A percentile compares a stretch with the other conserved stretches of the same genome.
Evolutionary conservation across 768 basidiomycete genomes (phyloP).

Genomic region (Rhodocollybia butyracea): DNA sequence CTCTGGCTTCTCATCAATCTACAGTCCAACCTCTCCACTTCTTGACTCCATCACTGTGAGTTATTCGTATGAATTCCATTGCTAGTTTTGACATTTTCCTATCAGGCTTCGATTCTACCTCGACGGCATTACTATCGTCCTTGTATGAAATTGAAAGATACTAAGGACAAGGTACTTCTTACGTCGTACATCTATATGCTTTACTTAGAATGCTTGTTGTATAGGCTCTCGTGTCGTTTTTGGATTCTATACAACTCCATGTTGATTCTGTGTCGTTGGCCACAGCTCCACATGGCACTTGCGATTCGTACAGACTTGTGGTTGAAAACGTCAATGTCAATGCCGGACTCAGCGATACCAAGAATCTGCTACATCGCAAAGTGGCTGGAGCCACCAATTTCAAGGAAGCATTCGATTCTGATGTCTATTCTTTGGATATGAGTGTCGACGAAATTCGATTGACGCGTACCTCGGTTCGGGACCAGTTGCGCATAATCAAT

Average conservation of each 20-base stretch:
- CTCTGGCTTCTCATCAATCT: slow-evolving; percentile 9
- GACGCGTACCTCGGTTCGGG: slow-evolving; percentile 36
- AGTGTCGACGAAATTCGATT: slow-evolving; percentile 40
- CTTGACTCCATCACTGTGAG: slow-evolving; percentile 43
- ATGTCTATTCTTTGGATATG: slow-evolving; percentile 46
- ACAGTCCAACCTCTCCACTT: slow-evolving; percentile 29
- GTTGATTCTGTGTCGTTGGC: slow-evolving; percentile 44
- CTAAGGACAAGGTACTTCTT: slow-evolving; percentile 32
- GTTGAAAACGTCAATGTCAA: slow-evolving; percentile 38
- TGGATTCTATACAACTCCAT: slow-evolving; percentile 40
- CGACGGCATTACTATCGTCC: slow-evolving; percentile 37
- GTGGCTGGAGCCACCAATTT: slow-evolving; percentile 46
- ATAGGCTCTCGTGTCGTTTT: slow-evolving; percentile 44
- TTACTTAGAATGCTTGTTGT: background rate
- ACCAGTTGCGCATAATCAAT: slow-evolving; percentile 38
- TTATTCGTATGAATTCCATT: slow-evolving; percentile 3
- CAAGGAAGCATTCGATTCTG: slow-evolving; percentile 37
- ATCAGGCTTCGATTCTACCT: slow-evolving; percentile 46
- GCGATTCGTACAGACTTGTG: slow-evolving; percentile 39
- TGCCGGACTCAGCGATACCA: slow-evolving; percentile 47
- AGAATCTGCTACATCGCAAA: slow-evolving; percentile 42
- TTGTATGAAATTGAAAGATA: slow-evolving; percentile 35
- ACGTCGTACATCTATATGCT: background rate
- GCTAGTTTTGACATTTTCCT: slow-evolving; percentile 1
- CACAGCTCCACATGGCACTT: slow-evolving; percentile 26